These are phyloP conservation scores for Talaromyces nanjingensis DNA, from an alignment of 495 filamentous ascomycete species.

Conservation along the genomic window DNA sequence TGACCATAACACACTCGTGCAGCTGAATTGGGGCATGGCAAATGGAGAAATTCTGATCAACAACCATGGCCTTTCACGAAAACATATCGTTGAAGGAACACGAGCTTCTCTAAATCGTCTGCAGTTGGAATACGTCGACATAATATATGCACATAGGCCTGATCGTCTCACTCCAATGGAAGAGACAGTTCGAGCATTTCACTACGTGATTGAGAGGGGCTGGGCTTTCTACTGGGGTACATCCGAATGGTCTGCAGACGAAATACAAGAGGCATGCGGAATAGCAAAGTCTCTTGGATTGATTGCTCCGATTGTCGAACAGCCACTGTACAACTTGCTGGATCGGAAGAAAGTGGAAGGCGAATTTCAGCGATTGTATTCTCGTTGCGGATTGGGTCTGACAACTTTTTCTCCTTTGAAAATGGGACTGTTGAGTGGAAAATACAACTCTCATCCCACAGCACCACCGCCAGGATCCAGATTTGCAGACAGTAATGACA, in stretches of 20 bases:
- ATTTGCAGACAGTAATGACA: constrained; percentile 27
- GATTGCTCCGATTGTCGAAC: constrained; percentile 75
- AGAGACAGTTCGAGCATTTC: constrained; percentile 79
- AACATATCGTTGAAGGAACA: constrained; percentile 73
- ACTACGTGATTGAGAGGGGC: constrained; percentile 66
- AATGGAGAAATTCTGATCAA: constrained; percentile 51
- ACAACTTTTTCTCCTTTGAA: constrained; percentile 70
- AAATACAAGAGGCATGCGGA: constrained; percentile 70
- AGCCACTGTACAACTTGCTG: constrained; percentile 80
- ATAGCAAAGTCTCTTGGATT: constrained; percentile 66
- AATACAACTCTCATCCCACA: constrained; percentile 57
- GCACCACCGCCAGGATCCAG: constrained; percentile 28
- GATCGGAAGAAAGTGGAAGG: constrained; percentile 65
- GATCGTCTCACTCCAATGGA: constrained; percentile 80
- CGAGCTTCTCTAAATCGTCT: constrained; percentile 60
- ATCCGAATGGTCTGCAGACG: constrained; percentile 75
- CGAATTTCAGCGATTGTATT: constrained; percentile 63
- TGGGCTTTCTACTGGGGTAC: constrained; percentile 91
- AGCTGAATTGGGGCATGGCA: constrained; percentile 40
- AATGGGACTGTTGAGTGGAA: constrained; percentile 69
- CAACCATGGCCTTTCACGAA: constrained; percentile 71
- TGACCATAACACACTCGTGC: no score
- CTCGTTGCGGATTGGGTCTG: constrained; percentile 58
- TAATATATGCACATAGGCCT: constrained; percentile 80
- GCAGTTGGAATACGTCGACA: constrained; percentile 64